Conservation (phyloP, 2,329 filamentous ascomycete species). For the Graphilbum fragrans region DNA sequence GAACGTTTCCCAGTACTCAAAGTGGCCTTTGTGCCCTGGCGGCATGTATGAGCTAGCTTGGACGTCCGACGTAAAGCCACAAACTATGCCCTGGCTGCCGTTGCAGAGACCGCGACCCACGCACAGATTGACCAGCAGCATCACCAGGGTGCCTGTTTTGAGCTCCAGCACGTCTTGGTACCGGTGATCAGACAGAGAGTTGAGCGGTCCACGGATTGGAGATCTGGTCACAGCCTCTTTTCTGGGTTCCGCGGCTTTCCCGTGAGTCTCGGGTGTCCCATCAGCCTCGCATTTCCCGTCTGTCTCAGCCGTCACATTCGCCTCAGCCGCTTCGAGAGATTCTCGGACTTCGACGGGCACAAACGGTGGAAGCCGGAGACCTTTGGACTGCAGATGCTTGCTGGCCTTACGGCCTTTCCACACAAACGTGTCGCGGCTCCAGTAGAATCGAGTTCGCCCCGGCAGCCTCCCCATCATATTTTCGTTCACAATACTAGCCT, state of each 20-base stretch:
- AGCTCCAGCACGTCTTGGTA: conserved; percentile 29
- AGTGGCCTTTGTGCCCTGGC: no score
- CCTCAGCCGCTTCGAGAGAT: background rate
- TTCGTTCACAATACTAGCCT: conserved; percentile 23
- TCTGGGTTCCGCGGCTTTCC: background rate
- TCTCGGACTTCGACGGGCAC: background rate
- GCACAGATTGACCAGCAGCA: conserved; percentile 38
- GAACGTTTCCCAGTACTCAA: no score
- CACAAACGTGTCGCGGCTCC: conserved; percentile 27
- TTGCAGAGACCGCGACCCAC: conserved; percentile 28
- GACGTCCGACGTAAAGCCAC: conserved; percentile 28
- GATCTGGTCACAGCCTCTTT: background rate
- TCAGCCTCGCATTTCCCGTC: background rate
- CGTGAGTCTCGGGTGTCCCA: background rate
- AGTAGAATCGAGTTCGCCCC: conserved; percentile 12
- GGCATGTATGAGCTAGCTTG: no score
- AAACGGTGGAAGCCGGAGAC: conserved; percentile 4
- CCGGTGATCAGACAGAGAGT: conserved; percentile 29
- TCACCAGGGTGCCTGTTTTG: conserved; percentile 38
- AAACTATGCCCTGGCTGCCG: conserved; percentile 32
- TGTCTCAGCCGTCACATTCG: background rate
- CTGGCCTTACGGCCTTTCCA: conserved; percentile 17
- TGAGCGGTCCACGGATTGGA: conserved; percentile 16
- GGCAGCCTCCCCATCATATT: conserved; percentile 19
- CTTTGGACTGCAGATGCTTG: conserved; percentile 15